phyloP scores from a whole-genome alignment of 169 alveolate species.

The Babesia ovis region DNA sequence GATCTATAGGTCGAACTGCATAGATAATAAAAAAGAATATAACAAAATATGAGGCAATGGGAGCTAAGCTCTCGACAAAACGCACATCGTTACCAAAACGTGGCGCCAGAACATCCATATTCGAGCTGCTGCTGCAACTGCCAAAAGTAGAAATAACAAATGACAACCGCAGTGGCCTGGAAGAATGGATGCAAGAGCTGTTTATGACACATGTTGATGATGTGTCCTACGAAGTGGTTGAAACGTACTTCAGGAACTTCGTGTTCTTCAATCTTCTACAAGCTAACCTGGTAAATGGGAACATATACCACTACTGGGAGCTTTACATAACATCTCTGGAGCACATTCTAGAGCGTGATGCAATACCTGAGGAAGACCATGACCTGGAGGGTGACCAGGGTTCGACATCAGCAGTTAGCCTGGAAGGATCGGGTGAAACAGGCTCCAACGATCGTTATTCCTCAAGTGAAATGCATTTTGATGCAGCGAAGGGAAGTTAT shows the following conservation, averaged over 20 bases:
- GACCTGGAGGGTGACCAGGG: not conserved
- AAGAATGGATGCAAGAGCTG: not conserved
- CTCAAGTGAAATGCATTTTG: not conserved
- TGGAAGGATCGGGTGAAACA: not conserved
- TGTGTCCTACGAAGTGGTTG: constrained; percentile 27
- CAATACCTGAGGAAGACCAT: not conserved
- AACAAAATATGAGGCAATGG: constrained; percentile 8
- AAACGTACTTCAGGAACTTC: constrained; percentile 11
- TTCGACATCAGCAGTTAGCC: not conserved
- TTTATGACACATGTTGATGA: constrained; percentile 7
- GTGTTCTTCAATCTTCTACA: constrained; percentile 15
- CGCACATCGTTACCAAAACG: not conserved
- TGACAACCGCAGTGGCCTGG: not conserved
- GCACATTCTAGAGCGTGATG: constrained; percentile 6
- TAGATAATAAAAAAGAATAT: not conserved
- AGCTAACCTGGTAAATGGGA: constrained; percentile 18
- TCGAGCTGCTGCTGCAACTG: constrained; percentile 21
- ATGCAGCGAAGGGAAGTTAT: not conserved
- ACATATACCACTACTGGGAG: constrained; percentile 24
- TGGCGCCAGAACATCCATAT: constrained; percentile 9
- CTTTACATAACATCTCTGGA: not conserved
- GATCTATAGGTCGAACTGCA: no score
- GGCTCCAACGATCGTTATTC: not conserved
- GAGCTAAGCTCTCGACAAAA: constrained; percentile 1
- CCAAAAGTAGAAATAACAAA: constrained; percentile 1